Conservation (phyloP, 768 basidiomycete genomes). For the Erythrobasidium yunnanense region DNA sequence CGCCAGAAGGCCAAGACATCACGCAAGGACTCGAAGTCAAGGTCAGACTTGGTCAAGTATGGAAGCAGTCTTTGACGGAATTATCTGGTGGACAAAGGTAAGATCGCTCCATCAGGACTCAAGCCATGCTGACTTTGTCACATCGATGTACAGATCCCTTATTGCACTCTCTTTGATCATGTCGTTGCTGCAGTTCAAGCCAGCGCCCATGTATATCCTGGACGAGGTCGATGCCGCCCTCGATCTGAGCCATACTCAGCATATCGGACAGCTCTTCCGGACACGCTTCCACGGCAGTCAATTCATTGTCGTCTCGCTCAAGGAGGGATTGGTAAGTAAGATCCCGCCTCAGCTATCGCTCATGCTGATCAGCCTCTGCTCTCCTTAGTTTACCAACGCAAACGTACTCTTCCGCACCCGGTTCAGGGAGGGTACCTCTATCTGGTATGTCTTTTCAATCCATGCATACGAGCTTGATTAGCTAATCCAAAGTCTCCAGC, state of each 20-base stretch:
- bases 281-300: slow-evolving; percentile 95
- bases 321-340: slow-evolving; percentile 55
- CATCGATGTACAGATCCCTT: slow-evolving; percentile 75
- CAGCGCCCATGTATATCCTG: slow-evolving; percentile 97
- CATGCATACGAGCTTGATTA: not conserved
- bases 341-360: not conserved
- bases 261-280: slow-evolving; percentile 95
- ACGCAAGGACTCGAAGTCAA: slow-evolving; percentile 96
- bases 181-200: slow-evolving; percentile 97
- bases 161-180: slow-evolving; percentile 97
- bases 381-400: slow-evolving; percentile 78
- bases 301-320: slow-evolving; percentile 93
- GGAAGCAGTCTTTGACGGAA: slow-evolving; percentile 96
- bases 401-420: slow-evolving; percentile 83
- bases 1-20: slow-evolving; percentile 84
- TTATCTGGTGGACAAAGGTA: slow-evolving; percentile 93
- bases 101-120: slow-evolving; percentile 36
- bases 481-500: slow-evolving; percentile 17
- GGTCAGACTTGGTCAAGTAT: slow-evolving; percentile 82
- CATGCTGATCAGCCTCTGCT: not conserved
- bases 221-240: slow-evolving; percentile 98
- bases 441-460: slow-evolving; percentile 39
- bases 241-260: slow-evolving; percentile 85
- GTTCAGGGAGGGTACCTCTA: slow-evolving; percentile 84
- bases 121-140: slow-evolving; percentile 9